phyloP scores from a whole-genome alignment of 192 early-diverging fungal species.

The Coemansia sp. region DNA sequence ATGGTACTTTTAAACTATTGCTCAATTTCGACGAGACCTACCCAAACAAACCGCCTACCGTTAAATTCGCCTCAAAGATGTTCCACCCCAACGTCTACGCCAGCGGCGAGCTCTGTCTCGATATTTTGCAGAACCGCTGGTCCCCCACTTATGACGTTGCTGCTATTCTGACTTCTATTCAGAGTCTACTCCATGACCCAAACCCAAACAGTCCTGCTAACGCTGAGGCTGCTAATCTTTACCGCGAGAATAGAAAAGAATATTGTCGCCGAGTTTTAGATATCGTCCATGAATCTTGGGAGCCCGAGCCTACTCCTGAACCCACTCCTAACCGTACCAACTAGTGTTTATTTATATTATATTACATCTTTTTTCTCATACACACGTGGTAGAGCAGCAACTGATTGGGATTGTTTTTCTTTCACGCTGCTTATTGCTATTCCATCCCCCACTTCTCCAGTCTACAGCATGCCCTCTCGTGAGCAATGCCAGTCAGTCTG shows the following conservation, averaged over 20 bases:
- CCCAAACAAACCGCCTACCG: slow-evolving; percentile 96
- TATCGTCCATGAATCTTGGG: slow-evolving; percentile 90
- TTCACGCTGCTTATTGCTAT: too few relatives aligned
- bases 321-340: too few relatives aligned
- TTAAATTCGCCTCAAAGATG: slow-evolving; percentile 93
- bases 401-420: too few relatives aligned
- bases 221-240: slow-evolving; percentile 92
- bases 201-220: slow-evolving; percentile 98
- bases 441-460: too few relatives aligned
- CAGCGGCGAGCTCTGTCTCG: slow-evolving; percentile 96
- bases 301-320: slow-evolving; percentile 9
- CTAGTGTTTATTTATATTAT: too few relatives aligned
- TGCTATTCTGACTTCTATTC: slow-evolving; percentile 93
- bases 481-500: too few relatives aligned
- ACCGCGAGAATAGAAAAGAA: slow-evolving; percentile 92
- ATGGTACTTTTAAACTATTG: slow-evolving; percentile 93
- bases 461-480: too few relatives aligned
- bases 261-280: slow-evolving; percentile 90
- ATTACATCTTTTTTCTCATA: too few relatives aligned
- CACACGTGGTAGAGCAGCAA: too few relatives aligned
- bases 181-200: slow-evolving; percentile 95
- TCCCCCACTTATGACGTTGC: slow-evolving; percentile 97
- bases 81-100: slow-evolving; percentile 99
- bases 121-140: slow-evolving; percentile 98
- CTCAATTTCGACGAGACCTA: slow-evolving; percentile 97